Percentiles rank a stretch among this genome's conserved stretches.
These are phyloP conservation scores for Pseudocercospora eumusae DNA, from an alignment of 2,329 filamentous ascomycete species.

Conservation along the genomic window DNA sequence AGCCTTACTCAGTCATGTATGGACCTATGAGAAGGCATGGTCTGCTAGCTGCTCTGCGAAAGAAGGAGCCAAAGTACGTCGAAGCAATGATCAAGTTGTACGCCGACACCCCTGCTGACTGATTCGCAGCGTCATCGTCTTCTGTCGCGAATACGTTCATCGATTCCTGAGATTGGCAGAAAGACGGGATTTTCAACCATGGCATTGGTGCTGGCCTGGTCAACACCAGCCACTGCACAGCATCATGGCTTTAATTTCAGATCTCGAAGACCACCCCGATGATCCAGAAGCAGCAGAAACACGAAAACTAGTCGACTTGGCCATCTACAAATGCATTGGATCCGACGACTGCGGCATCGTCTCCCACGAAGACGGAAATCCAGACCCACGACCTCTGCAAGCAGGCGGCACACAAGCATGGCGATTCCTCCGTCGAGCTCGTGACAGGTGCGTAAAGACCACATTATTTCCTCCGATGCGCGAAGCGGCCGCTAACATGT, in stretches of 20 bases:
- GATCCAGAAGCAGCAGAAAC: slow-evolving; percentile 27
- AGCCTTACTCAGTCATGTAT: slow-evolving; percentile 32
- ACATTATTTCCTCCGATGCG: background rate
- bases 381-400: slow-evolving; percentile 26
- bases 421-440: slow-evolving; percentile 27
- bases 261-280: slow-evolving; percentile 29
- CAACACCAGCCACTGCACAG: slow-evolving; percentile 33
- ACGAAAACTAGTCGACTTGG: slow-evolving; percentile 27
- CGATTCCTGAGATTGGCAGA: slow-evolving; percentile 29
- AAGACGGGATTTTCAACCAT: slow-evolving; percentile 29
- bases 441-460: slow-evolving; percentile 21
- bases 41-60: slow-evolving; percentile 21
- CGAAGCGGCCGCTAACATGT: background rate
- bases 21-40: slow-evolving; percentile 28
- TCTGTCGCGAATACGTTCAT: slow-evolving; percentile 30
- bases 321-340: slow-evolving; percentile 29
- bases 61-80: slow-evolving; percentile 29
- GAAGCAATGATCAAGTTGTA: too few relatives aligned
- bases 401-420: slow-evolving; percentile 29
- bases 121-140: slow-evolving; percentile 24
- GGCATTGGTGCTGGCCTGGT: slow-evolving; percentile 32
- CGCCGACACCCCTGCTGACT: slow-evolving; percentile 14
- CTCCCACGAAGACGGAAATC: slow-evolving; percentile 26
- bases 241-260: slow-evolving; percentile 32
- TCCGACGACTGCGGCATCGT: slow-evolving; percentile 29